phyloP scores from a whole-genome alignment of 2,329 filamentous ascomycete genomes.

The Cytospora chrysosperma region DNA sequence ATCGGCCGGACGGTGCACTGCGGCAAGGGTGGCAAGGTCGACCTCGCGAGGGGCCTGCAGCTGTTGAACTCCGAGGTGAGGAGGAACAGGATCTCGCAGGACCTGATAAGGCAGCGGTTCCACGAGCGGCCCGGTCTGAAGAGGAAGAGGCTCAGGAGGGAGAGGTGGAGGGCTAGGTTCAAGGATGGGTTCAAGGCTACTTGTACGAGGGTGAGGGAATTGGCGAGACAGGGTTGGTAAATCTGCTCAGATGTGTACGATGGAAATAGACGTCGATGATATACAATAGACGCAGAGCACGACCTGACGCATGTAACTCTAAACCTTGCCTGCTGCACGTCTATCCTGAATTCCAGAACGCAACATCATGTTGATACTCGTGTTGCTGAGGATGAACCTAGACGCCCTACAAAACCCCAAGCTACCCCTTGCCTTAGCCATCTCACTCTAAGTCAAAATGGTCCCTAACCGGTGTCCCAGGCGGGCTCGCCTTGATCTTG shows the following conservation, averaged over 20 bases:
- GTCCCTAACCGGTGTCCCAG: constrained; percentile 46
- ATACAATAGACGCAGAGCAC: neutral
- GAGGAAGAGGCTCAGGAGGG: constrained; percentile 69
- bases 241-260: neutral
- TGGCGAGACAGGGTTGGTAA: constrained; percentile 79
- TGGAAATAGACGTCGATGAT: neutral
- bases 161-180: constrained; percentile 70
- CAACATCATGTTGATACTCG: neutral
- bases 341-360: neutral
- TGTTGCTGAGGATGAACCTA: neutral
- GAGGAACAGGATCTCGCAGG: constrained; percentile 57
- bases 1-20: constrained; percentile 47
- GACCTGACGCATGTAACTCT: neutral
- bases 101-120: constrained; percentile 61
- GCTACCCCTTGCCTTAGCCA: fast-evolving
- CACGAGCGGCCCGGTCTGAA: constrained; percentile 76
- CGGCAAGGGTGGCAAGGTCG: constrained; percentile 37
- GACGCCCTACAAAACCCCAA: neutral
- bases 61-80: constrained; percentile 40
- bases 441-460: constrained; percentile 24
- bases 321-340: neutral
- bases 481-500: constrained; percentile 73
- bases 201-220: constrained; percentile 62
- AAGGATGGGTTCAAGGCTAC: constrained; percentile 65
- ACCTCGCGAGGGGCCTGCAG: constrained; percentile 45